Evolutionary conservation across 2,329 filamentous ascomycete species (phyloP).

Genomic region (Penicillium brevicompactum): DNA sequence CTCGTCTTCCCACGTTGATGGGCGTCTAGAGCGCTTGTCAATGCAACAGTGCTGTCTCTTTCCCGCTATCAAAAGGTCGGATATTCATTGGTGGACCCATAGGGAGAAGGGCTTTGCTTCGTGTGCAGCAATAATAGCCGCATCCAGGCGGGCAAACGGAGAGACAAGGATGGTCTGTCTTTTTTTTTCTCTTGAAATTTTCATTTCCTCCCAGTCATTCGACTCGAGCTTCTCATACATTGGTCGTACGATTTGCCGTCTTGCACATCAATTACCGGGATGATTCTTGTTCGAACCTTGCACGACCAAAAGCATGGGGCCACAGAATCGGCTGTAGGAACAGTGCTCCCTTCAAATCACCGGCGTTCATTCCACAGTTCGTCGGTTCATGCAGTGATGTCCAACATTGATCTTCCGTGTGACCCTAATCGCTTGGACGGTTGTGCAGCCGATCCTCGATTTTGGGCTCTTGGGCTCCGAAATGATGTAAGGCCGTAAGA

Average conservation of each 20-base stretch:
- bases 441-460: slow-evolving; percentile 17
- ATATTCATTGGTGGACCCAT: slow-evolving; percentile 16
- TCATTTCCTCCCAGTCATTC: slow-evolving; percentile 1
- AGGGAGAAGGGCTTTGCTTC: slow-evolving; percentile 13
- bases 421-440: slow-evolving; percentile 15
- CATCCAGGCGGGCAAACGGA: slow-evolving; percentile 17
- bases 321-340: slow-evolving; percentile 15
- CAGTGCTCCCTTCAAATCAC: slow-evolving; percentile 10
- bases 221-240: slow-evolving; percentile 1
- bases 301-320: slow-evolving; percentile 13
- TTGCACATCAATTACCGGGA: slow-evolving; percentile 15
- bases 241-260: slow-evolving; percentile 23
- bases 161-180: slow-evolving; percentile 15
- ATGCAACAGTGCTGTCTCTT: slow-evolving; percentile 17
- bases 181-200: background rate
- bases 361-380: slow-evolving; percentile 20
- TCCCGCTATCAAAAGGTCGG: slow-evolving; percentile 3
- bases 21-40: slow-evolving; percentile 40
- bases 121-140: slow-evolving; percentile 18
- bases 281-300: slow-evolving; percentile 17
- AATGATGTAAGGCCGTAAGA: slow-evolving; percentile 23
- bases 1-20: slow-evolving; percentile 14
- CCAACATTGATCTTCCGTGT: slow-evolving; percentile 30
- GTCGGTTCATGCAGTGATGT: slow-evolving; percentile 37
- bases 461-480: slow-evolving; percentile 19